Percentiles rank a stretch among this genome's conserved stretches.
Evolutionary conservation across 768 basidiomycete species (phyloP).

Genomic region (Lactarius indigo): DNA sequence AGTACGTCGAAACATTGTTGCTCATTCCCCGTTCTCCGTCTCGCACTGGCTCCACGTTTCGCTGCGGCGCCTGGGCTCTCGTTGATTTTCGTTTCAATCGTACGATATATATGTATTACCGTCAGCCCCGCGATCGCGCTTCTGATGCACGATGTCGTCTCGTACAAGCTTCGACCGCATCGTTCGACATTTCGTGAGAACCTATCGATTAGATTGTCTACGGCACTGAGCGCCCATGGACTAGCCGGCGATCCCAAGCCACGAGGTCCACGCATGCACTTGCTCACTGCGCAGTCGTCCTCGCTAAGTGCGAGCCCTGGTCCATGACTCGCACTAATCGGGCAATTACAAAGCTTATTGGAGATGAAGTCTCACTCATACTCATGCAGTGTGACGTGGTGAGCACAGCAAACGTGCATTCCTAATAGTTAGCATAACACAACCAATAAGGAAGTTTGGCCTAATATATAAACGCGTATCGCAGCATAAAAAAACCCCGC

Average conservation of each 20-base stretch:
- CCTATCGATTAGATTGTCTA: conserved; percentile 15
- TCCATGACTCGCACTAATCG: not conserved
- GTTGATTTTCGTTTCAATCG: conserved; percentile 1
- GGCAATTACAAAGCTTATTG: not conserved
- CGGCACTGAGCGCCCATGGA: not conserved
- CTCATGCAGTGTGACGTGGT: conserved; percentile 13
- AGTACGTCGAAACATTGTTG: not conserved
- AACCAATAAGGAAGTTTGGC: conserved; percentile 9
- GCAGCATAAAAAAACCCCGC: conserved; percentile 5
- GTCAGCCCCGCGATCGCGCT: conserved; percentile 14
- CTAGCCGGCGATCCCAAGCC: conserved; percentile 6
- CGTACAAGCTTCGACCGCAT: conserved; percentile 8
- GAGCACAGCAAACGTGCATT: conserved; percentile 17
- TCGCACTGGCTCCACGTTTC: not conserved
- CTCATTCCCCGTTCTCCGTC: not conserved
- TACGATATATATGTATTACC: not conserved
- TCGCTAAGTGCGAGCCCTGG: not conserved
- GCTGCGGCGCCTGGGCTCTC: not conserved
- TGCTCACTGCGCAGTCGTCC: not conserved
- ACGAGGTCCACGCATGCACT: conserved; percentile 20
- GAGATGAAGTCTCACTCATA: conserved; percentile 9
- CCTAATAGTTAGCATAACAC: not conserved
- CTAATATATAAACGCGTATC: conserved; percentile 10
- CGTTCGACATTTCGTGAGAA: conserved; percentile 11
- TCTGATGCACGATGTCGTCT: conserved; percentile 15